Percentiles rank a stretch among this genome's conserved stretches.
These are phyloP conservation scores for Ascocoryne sarcoides DNA, from an alignment of 2,329 filamentous ascomycete genomes.

Conservation along the genomic window DNA sequence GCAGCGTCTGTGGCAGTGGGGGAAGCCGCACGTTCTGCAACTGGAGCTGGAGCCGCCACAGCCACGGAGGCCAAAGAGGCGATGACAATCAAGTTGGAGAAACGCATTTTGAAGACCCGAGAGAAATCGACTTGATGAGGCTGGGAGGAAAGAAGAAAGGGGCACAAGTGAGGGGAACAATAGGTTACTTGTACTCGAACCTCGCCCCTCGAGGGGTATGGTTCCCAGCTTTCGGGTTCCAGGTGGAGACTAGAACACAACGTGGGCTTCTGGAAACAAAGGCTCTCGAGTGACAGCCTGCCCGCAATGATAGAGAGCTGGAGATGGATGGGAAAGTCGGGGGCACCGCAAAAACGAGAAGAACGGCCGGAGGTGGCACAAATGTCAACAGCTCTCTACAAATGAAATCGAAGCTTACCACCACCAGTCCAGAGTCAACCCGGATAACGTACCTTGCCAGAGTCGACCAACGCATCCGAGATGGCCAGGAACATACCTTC, in stretches of 20 bases:
- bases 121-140: constrained; percentile 9
- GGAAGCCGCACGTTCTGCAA: constrained; percentile 5
- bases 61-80: constrained; percentile 23
- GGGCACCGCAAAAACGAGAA: neutral
- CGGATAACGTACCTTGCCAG: too few species aligned
- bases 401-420: too few species aligned
- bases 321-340: too few species aligned
- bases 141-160: constrained; percentile 8
- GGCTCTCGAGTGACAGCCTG: neutral
- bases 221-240: neutral
- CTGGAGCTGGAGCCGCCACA: constrained; percentile 14
- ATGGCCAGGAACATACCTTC: too few species aligned
- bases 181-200: constrained; percentile 18
- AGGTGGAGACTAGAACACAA: constrained; percentile 8
- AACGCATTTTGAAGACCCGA: constrained; percentile 20
- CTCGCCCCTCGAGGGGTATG: neutral
- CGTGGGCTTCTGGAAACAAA: constrained; percentile 6
- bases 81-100: constrained; percentile 15
- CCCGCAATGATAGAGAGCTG: neutral
- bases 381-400: too few species aligned
- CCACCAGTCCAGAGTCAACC: too few species aligned
- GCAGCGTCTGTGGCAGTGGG: constrained; percentile 41
- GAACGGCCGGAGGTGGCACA: neutral
- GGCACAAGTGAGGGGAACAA: constrained; percentile 7
- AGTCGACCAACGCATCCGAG: too few species aligned